These are phyloP conservation scores for Lotus japonicus DNA, from an alignment of 306 rosid genomes.

Conservation along the genomic window DNA sequence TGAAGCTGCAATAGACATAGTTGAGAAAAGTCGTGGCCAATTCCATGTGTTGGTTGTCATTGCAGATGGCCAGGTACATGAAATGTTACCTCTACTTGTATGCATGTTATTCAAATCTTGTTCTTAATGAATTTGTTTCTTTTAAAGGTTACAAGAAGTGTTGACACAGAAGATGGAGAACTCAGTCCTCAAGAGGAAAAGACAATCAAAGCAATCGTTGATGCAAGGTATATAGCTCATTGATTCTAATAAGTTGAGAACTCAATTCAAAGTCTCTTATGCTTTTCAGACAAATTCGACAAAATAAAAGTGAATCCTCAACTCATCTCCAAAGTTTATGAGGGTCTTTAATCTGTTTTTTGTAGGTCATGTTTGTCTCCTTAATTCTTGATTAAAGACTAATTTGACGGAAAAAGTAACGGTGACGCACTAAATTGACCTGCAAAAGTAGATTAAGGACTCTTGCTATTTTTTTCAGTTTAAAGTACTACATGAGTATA, in stretches of 20 bases:
- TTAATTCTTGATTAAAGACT: too few species aligned
- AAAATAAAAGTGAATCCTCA: too few species aligned
- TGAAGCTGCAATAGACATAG: slow-evolving; percentile 84
- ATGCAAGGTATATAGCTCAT: slow-evolving; percentile 57
- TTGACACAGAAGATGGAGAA: slow-evolving; percentile 39
- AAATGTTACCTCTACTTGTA: background rate
- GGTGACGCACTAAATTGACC: too few species aligned
- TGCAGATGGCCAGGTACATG: slow-evolving; percentile 86
- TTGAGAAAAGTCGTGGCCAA: slow-evolving; percentile 79
- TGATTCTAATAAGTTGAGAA: background rate
- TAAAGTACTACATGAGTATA: too few species aligned
- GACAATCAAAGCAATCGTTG: slow-evolving; percentile 70
- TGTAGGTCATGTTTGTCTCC: too few species aligned
- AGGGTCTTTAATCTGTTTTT: too few species aligned
- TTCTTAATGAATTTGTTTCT: background rate
- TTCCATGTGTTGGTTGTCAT: slow-evolving; percentile 80
- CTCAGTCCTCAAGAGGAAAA: slow-evolving; percentile 80
- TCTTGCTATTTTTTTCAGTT: too few species aligned
- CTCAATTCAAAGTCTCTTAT: too few species aligned
- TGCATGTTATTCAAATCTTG: background rate
- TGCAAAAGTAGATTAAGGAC: too few species aligned
- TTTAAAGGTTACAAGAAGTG: slow-evolving; percentile 79
- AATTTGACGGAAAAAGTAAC: too few species aligned
- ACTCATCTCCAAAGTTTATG: too few species aligned
- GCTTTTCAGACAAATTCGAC: too few species aligned